Percentiles rank a stretch among this genome's conserved stretches.
These are phyloP conservation scores for Eremochloa ophiuroides DNA, from an alignment of 176 grass and related monocot species.

Conservation along the genomic window DNA sequence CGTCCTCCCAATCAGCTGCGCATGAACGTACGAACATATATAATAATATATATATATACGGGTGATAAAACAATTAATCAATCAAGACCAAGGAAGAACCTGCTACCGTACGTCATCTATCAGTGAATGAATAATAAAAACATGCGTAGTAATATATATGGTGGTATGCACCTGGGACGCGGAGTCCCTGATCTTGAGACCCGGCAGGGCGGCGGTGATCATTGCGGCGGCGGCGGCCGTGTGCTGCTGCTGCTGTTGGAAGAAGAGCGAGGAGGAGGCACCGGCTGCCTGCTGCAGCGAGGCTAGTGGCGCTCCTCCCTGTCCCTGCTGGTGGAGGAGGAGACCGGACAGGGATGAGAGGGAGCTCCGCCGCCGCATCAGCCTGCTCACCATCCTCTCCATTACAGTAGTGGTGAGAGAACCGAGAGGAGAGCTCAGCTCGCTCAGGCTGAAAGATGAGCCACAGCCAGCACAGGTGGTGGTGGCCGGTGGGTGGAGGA, in stretches of 20 bases:
- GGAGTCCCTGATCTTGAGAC: slow-evolving; percentile 47
- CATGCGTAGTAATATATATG: too few species aligned
- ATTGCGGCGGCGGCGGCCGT: not conserved
- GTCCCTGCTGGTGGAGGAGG: slow-evolving; percentile 8
- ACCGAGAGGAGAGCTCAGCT: too few species aligned
- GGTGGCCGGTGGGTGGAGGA: too few species aligned
- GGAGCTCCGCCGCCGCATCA: slow-evolving; percentile 15
- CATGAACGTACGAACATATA: too few species aligned
- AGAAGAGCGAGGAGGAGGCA: slow-evolving; percentile 31
- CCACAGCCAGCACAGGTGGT: too few species aligned
- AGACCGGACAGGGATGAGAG: not conserved
- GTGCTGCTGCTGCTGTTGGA: slow-evolving; percentile 37
- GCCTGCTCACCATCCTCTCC: slow-evolving; percentile 40
- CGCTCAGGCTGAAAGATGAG: too few species aligned
- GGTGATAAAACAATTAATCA: too few species aligned
- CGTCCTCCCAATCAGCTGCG: slow-evolving; percentile 84
- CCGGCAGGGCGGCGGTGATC: slow-evolving; percentile 34
- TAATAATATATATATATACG: too few species aligned
- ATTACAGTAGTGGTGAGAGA: too few species aligned
- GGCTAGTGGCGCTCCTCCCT: not conserved
- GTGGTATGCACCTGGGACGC: slow-evolving; percentile 49
- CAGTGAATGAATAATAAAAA: too few species aligned
- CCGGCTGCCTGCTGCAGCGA: not conserved
- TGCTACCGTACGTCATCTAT: too few species aligned
- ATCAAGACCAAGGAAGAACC: too few species aligned